phyloP scores from a whole-genome alignment of 495 filamentous ascomycete species.

The Penicillium turbatum region DNA sequence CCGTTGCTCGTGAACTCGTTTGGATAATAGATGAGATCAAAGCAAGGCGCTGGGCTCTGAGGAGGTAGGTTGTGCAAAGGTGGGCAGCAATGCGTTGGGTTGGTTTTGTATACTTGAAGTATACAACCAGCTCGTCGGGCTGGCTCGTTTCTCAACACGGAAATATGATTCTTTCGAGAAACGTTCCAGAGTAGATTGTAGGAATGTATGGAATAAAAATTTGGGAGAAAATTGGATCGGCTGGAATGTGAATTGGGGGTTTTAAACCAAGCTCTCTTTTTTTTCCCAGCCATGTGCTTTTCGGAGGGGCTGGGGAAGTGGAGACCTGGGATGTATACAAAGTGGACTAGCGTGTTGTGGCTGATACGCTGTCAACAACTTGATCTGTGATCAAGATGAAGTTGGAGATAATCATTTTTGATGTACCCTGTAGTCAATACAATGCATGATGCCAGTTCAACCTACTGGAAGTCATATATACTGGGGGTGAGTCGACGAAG shows the following conservation, averaged over 20 bases:
- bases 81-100: constrained; percentile 4
- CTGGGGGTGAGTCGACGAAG: too few relatives aligned
- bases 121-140: constrained; percentile 1
- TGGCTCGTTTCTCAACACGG: not conserved
- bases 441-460: not conserved
- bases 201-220: constrained; percentile 8
- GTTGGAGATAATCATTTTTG: too few relatives aligned
- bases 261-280: constrained; percentile 12
- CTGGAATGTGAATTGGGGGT: constrained; percentile 12
- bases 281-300: constrained; percentile 30
- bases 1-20: not conserved
- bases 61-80: not conserved
- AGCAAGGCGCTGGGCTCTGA: not conserved
- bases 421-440: too few relatives aligned
- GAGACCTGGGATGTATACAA: too few relatives aligned
- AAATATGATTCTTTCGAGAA: not conserved
- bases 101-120: constrained; percentile 5
- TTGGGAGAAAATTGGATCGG: constrained; percentile 5
- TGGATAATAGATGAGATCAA: not conserved
- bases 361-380: too few relatives aligned
- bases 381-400: too few relatives aligned
- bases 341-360: too few relatives aligned
- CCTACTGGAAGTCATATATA: too few relatives aligned
- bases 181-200: not conserved
- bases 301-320: constrained; percentile 22